Evolutionary conservation across 306 rosid species (phyloP).

Genomic region (Prunus campanulata): DNA sequence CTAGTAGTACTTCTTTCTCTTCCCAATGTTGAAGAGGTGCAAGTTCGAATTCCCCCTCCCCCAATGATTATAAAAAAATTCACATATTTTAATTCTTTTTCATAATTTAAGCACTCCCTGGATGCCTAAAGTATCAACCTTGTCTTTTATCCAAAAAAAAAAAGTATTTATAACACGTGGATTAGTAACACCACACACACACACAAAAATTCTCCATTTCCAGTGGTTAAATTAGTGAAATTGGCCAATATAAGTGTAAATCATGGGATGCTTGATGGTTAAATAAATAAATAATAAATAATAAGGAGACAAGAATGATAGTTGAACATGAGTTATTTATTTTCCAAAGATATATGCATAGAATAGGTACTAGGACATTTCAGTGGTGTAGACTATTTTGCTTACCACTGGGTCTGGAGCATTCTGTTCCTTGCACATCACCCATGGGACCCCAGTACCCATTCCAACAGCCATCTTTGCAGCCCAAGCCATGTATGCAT

Average conservation of each 20-base stretch:
- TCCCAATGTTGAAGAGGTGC: too few species aligned
- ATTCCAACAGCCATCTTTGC: constrained; percentile 78
- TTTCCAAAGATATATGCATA: neutral
- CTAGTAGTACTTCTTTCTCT: too few species aligned
- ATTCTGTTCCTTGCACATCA: constrained; percentile 87
- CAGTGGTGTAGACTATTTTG: neutral
- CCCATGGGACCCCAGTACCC: constrained; percentile 86
- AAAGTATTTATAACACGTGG: too few species aligned
- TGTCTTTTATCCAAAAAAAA: too few species aligned
- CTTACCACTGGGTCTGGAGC: constrained; percentile 90
- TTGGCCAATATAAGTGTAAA: neutral
- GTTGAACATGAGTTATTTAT: neutral
- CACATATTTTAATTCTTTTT: too few species aligned
- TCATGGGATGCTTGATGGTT: neutral
- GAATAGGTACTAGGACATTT: neutral
- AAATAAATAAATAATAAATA: neutral
- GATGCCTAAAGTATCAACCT: too few species aligned
- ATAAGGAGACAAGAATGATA: neutral
- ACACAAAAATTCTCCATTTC: neutral
- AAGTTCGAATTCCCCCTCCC: too few species aligned
- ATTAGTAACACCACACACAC: too few species aligned
- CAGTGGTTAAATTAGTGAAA: neutral
- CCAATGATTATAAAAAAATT: too few species aligned
- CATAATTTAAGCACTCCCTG: too few species aligned
- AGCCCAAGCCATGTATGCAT: constrained; percentile 75